Evolutionary conservation across 139 green algal genomes (phyloP), one percentile per base, ranked within the genome.

Genomic region (Haematococcus sp.): DNA sequence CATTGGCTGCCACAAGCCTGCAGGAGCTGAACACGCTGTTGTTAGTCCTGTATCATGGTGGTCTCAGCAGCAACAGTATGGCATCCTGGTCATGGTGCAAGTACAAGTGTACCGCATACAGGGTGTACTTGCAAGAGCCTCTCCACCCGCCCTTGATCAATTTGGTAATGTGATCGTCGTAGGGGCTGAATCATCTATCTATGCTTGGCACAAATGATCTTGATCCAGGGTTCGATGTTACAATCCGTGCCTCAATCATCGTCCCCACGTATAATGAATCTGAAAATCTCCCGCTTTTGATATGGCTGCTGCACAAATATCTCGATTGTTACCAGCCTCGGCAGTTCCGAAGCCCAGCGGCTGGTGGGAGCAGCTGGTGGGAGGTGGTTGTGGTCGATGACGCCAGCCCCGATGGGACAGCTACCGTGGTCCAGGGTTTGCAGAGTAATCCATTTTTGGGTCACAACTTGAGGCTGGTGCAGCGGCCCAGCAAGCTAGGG

Each of bases 221-320:
- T 7, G 40, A 11, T 11, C 40, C 40, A n/a, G n/a, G n/a, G n/a
- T n/a, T n/a, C n/a, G n/a, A n/a, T n/a, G n/a, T n/a, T n/a, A 49
- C 40, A 49, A 11, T 49, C 7, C 40, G 11, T 11, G 40, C 40
- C 11, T 93, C 86, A 13, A 91, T 99, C 19, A 88, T 99, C 60
- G 78, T 98, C 22, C 95, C 95, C 0, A 99, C 95, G 3, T 99
- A 96, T 86, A 99, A 99, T 55, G 95, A 99, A 79, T 58, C 81
- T 2, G 81, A 96, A 13, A 99, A 99, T 80, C 91, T 98, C 5
- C 74, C 82, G 0, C 77, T 98, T 0, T 81, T 98, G 0, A 56
- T 92, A 0, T 94, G 75, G 72, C 75, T 99, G 46, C 75, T 99
- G 2, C 74, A 91, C n/a, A 81, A 94, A 56, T 40, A 86, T 73